phyloP scores from a whole-genome alignment of 2,329 filamentous ascomycete genomes.

The Cercospora sesami region DNA sequence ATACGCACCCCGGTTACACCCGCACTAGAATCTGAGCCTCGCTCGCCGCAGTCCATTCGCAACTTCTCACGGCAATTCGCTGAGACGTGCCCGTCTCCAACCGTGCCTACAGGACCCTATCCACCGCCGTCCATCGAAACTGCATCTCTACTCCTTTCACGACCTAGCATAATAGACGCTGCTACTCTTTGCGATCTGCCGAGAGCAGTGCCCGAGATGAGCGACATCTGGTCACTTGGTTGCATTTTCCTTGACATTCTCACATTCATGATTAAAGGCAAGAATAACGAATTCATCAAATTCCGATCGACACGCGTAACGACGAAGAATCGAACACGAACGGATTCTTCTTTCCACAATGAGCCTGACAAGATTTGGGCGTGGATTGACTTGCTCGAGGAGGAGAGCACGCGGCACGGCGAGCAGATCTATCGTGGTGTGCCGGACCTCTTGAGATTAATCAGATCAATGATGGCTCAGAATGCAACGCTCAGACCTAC shows the following conservation, averaged over 20 bases:
- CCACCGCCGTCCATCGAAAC: slow-evolving; percentile 17
- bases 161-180: slow-evolving; percentile 43
- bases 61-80: slow-evolving; percentile 31
- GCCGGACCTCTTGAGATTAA: slow-evolving; percentile 44
- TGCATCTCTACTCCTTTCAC: slow-evolving; percentile 23
- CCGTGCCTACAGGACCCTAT: slow-evolving; percentile 21
- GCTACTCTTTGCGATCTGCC: slow-evolving; percentile 47
- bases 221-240: slow-evolving; percentile 72
- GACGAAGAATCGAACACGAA: slow-evolving; percentile 24
- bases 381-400: slow-evolving; percentile 61
- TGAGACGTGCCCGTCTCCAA: slow-evolving; percentile 20
- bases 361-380: slow-evolving; percentile 67
- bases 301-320: slow-evolving; percentile 64
- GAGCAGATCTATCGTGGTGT: slow-evolving; percentile 43
- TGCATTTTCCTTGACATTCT: slow-evolving; percentile 72
- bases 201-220: slow-evolving; percentile 42
- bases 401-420: slow-evolving; percentile 30
- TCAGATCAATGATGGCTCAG: slow-evolving; percentile 46
- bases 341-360: slow-evolving; percentile 70
- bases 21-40: slow-evolving; percentile 14
- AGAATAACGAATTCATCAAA: slow-evolving; percentile 63
- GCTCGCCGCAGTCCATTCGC: slow-evolving; percentile 30
- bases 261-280: slow-evolving; percentile 67
- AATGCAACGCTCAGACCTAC: slow-evolving; percentile 45
- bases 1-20: slow-evolving; percentile 26